phyloP scores from a whole-genome alignment of 2,329 filamentous ascomycete genomes.

The Dothideomycetes sp. region DNA sequence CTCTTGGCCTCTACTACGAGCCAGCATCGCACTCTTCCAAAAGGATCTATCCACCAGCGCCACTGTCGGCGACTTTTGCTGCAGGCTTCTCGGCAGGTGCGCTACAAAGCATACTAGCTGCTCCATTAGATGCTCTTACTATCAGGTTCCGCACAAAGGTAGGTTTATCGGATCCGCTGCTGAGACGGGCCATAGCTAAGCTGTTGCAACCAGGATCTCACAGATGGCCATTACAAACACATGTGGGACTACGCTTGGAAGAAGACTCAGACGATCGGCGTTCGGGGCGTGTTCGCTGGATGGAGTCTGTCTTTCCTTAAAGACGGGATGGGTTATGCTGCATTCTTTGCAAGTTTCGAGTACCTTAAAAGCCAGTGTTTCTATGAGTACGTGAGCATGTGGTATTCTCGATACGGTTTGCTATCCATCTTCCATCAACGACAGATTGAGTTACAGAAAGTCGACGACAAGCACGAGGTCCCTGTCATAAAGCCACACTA shows the following conservation, averaged over 20 bases:
- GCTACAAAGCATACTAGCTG: slow-evolving; percentile 62
- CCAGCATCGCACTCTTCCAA: slow-evolving; percentile 53
- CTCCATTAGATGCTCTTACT: slow-evolving; percentile 67
- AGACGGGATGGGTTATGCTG: slow-evolving; percentile 58
- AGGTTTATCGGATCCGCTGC: too few species aligned
- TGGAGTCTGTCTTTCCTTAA: slow-evolving; percentile 61
- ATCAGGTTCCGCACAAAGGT: slow-evolving; percentile 58
- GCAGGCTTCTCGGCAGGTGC: slow-evolving; percentile 62
- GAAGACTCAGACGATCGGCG: slow-evolving; percentile 62
- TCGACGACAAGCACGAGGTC: slow-evolving; percentile 20
- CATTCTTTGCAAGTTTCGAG: slow-evolving; percentile 70
- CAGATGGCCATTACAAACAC: slow-evolving; percentile 52
- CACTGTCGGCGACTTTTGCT: slow-evolving; percentile 53
- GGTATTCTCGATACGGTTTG: slow-evolving; percentile 45
- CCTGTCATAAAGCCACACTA: slow-evolving; percentile 63
- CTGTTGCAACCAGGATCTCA: too few species aligned
- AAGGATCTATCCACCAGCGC: slow-evolving; percentile 61
- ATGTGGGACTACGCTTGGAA: slow-evolving; percentile 65
- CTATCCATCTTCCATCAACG: slow-evolving; percentile 27
- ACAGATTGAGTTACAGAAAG: slow-evolving; percentile 22
- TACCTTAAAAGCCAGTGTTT: slow-evolving; percentile 66
- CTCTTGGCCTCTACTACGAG: slow-evolving; percentile 56
- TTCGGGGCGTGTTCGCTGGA: slow-evolving; percentile 64
- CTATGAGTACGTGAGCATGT: slow-evolving; percentile 61
- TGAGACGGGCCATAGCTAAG: too few species aligned